Evolutionary conservation across 306 rosid species (phyloP).

Genomic region (Nissolia schottii): DNA sequence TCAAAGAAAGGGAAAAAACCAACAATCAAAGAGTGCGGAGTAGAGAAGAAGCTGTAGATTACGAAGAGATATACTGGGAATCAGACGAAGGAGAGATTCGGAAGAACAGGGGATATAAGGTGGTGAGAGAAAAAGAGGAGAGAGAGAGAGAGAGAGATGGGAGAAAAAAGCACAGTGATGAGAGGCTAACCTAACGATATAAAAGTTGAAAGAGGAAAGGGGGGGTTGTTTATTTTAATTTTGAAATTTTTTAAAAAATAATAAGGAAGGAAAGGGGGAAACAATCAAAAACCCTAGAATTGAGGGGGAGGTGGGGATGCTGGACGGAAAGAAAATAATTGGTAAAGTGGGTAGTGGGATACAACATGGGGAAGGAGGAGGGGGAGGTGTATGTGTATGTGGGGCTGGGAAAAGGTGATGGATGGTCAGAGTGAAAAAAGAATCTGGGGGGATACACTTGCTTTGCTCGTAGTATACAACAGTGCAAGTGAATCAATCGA

Average conservation of each 20-base stretch:
- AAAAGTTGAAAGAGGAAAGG: slow-evolving; percentile 4
- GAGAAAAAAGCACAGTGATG: slow-evolving; percentile 23
- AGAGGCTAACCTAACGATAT: slow-evolving; percentile 16
- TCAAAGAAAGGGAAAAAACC: neutral
- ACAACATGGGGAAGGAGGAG: neutral
- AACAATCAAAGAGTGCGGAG: neutral
- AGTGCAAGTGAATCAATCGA: slow-evolving; percentile 21
- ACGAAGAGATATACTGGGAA: slow-evolving; percentile 39
- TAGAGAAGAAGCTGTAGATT: slow-evolving; percentile 22
- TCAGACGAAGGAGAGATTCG: slow-evolving; percentile 29
- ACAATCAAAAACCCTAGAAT: slow-evolving; percentile 43
- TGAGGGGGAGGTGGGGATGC: slow-evolving; percentile 25
- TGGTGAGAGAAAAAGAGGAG: neutral
- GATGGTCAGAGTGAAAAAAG: slow-evolving; percentile 16
- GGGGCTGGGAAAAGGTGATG: slow-evolving; percentile 19
- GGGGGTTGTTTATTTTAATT: too few relatives aligned
- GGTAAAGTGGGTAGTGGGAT: slow-evolving; percentile 29
- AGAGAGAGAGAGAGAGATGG: neutral
- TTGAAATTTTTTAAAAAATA: neutral
- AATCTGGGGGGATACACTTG: neutral
- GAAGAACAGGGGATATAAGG: neutral
- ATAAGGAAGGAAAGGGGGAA: neutral
- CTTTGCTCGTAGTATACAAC: neutral
- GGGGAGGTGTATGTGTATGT: neutral
- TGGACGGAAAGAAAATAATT: slow-evolving; percentile 9